Conservation (phyloP, 805 yeast species). For the Candida silvicultrix region DNA sequence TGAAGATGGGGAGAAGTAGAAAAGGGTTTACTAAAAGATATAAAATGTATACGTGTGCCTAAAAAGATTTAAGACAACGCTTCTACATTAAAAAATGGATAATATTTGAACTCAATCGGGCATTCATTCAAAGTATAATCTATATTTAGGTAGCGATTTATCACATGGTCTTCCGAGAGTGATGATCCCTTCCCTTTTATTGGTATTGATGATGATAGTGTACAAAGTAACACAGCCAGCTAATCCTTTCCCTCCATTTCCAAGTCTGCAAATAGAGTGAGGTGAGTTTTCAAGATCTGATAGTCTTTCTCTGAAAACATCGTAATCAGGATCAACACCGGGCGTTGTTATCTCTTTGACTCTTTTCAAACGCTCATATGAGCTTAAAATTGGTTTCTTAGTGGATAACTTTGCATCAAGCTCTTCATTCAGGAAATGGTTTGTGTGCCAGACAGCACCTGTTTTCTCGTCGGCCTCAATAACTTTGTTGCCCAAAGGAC, state of each 20-base stretch:
- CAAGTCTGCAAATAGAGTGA: constrained; percentile 15
- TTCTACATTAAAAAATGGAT: too few relatives aligned
- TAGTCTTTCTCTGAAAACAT: constrained; percentile 14
- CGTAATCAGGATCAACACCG: constrained; percentile 10
- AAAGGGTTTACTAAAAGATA: too few relatives aligned
- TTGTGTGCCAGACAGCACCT: constrained; percentile 20
- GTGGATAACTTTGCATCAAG: constrained; percentile 4
- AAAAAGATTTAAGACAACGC: too few relatives aligned
- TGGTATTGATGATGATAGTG: constrained; percentile 12
- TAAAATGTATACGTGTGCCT: too few relatives aligned
- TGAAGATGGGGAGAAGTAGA: too few relatives aligned
- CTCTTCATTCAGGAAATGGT: constrained; percentile 14
- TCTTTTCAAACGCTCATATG: constrained; percentile 12
- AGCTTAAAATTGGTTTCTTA: constrained; percentile 11
- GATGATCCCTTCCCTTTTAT: constrained; percentile 9
- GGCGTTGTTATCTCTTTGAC: constrained; percentile 10
- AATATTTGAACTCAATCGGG: too few relatives aligned
- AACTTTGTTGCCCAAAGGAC: constrained; percentile 14
- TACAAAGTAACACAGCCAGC: constrained; percentile 13
- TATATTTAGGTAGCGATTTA: not conserved
- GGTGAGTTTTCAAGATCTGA: constrained; percentile 14
- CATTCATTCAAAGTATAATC: too few relatives aligned
- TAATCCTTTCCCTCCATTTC: constrained; percentile 11
- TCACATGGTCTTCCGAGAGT: constrained; percentile 13
- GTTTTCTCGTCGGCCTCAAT: constrained; percentile 8